Conservation (phyloP, 1,284 basidiomycete genomes). For the Ganoderma lucidum region DNA sequence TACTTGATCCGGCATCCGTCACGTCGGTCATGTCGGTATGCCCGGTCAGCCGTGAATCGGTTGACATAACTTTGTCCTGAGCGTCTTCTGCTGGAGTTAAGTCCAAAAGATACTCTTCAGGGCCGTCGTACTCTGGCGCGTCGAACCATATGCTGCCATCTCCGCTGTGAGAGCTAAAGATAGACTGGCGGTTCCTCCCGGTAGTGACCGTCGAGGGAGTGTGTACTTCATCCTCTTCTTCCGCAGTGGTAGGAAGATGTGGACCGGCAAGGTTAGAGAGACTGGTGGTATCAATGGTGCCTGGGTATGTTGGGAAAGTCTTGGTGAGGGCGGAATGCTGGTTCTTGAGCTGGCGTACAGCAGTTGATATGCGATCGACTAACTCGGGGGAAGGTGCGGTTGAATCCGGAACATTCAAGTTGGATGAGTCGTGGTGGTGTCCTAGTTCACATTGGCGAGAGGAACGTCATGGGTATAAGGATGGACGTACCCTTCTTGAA, state of each 20-base stretch:
- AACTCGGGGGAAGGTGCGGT: slow-evolving; percentile 22
- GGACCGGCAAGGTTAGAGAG: slow-evolving; percentile 47
- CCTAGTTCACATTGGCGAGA: slow-evolving; percentile 19
- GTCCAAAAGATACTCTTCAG: slow-evolving; percentile 76
- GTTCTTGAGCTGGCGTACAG: slow-evolving; percentile 62
- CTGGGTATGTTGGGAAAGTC: slow-evolving; percentile 49
- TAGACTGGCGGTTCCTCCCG: slow-evolving; percentile 57
- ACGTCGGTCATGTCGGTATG: slow-evolving; percentile 39
- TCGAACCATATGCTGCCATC: slow-evolving; percentile 75
- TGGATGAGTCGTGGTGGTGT: slow-evolving; percentile 31
- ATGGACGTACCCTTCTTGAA: slow-evolving; percentile 43
- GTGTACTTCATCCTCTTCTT: slow-evolving; percentile 53
- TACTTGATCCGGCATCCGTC: slow-evolving; percentile 29
- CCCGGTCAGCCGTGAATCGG: slow-evolving; percentile 47
- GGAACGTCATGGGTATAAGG: neutral
- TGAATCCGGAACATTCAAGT: slow-evolving; percentile 23
- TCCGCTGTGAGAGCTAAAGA: slow-evolving; percentile 64
- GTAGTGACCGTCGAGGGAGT: slow-evolving; percentile 44
- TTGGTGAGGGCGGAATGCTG: slow-evolving; percentile 64
- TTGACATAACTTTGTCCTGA: slow-evolving; percentile 44
- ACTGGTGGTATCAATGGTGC: slow-evolving; percentile 44
- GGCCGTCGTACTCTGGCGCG: slow-evolving; percentile 64
- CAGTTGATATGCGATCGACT: slow-evolving; percentile 51
- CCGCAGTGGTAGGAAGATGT: slow-evolving; percentile 55
- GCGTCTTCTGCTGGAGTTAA: slow-evolving; percentile 52